These are phyloP conservation scores for Arbutus unedo DNA, from an alignment of 148 eudicot species.

Conservation along the genomic window DNA sequence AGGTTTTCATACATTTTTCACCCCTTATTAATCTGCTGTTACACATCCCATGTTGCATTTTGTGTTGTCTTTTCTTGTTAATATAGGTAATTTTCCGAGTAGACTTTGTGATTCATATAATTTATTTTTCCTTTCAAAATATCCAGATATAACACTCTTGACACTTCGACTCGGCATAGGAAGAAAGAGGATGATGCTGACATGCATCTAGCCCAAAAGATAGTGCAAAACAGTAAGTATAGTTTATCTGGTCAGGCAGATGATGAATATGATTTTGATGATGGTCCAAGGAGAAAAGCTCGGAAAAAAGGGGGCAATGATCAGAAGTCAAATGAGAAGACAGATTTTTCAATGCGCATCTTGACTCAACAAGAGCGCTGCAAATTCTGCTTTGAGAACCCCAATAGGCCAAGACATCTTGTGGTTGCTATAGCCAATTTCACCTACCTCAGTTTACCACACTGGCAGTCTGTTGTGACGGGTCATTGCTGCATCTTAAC, in stretches of 20 bases:
- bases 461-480: constrained; percentile 66
- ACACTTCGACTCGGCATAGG: constrained; percentile 45
- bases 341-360: constrained; percentile 49
- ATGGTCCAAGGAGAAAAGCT: constrained; percentile 62
- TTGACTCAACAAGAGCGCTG: constrained; percentile 91
- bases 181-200: constrained; percentile 78
- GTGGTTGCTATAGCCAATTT: constrained; percentile 91
- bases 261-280: constrained; percentile 92
- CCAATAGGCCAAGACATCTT: constrained; percentile 77
- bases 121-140: not conserved
- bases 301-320: constrained; percentile 50
- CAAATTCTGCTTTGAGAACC: constrained; percentile 88
- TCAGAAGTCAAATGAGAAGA: constrained; percentile 32
- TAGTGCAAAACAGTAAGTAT: constrained; percentile 59
- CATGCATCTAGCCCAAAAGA: constrained; percentile 65
- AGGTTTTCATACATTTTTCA: not conserved
- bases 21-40: not conserved
- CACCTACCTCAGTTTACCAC: constrained; percentile 77
- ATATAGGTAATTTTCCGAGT: not conserved
- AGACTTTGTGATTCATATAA: not conserved
- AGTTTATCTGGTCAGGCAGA: constrained; percentile 63
- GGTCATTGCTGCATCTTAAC: constrained; percentile 94
- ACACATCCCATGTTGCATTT: not conserved
- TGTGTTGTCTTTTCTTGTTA: not conserved
- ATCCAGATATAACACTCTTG: constrained; percentile 55